Conservation (phyloP, 148 eudicot species). For the Heliosperma pusillum region DNA sequence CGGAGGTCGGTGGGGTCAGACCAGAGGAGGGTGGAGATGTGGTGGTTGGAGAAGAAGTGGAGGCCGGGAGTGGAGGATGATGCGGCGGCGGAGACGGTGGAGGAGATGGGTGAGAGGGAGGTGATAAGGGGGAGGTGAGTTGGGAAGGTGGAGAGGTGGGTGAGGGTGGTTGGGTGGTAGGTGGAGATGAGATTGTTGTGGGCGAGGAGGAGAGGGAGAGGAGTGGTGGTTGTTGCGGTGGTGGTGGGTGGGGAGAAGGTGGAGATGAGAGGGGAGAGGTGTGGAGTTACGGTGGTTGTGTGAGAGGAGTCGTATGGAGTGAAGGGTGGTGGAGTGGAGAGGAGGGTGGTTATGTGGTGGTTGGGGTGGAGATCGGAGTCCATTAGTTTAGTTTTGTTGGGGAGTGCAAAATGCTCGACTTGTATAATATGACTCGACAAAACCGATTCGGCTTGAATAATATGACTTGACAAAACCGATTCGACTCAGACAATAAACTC, state of each 20-base stretch:
- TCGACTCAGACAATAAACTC: no score
- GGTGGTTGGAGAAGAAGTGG: slow-evolving; percentile 49
- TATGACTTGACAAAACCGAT: no score
- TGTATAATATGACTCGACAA: no score
- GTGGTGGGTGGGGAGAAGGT: slow-evolving; percentile 38
- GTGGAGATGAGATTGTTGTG: slow-evolving; percentile 64
- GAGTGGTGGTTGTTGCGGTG: slow-evolving; percentile 31
- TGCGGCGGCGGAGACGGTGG: slow-evolving; percentile 47
- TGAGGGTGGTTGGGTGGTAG: slow-evolving; percentile 43
- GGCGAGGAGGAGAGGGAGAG: slow-evolving; percentile 46
- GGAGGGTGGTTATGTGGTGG: slow-evolving; percentile 29
- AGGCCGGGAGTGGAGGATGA: slow-evolving; percentile 49
- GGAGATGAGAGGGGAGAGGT: slow-evolving; percentile 48
- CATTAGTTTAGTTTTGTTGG: neutral
- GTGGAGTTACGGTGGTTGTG: slow-evolving; percentile 37
- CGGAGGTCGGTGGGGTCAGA: slow-evolving; percentile 59
- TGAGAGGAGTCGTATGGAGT: slow-evolving; percentile 54
- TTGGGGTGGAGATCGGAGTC: neutral
- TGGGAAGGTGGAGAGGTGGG: slow-evolving; percentile 38
- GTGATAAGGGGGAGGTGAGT: slow-evolving; percentile 59
- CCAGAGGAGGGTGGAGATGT: slow-evolving; percentile 52
- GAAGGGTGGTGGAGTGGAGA: slow-evolving; percentile 41
- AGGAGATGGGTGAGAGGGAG: slow-evolving; percentile 29
- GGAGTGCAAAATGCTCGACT: neutral
- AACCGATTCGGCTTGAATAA: no score